Evolutionary conservation across 371 early-diverging fungal species (phyloP), one percentile per base, ranked within the genome.

Genomic region (Mucor lusitanicus): DNA sequence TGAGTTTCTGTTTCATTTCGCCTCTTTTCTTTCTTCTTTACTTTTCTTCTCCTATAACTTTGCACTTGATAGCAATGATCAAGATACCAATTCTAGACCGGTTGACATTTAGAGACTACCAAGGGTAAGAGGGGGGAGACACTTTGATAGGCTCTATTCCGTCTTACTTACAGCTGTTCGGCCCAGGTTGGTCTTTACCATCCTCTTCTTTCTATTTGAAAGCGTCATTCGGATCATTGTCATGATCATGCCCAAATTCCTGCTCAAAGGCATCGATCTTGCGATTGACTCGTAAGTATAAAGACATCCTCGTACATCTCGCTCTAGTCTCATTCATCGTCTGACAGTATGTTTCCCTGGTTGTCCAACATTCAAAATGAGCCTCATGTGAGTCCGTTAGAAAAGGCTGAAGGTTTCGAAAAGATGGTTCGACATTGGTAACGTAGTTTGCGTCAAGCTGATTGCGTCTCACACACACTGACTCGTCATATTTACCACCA

Each of bases 351-450:
- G 7, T 84, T 84, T 64, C 86, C 85, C 11, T 86, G 86, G 87
- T 61, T 85, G 40, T 74, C 79, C 7, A 82, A 82, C 28, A 66
- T 76, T 28, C 83, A 87, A 33, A 61, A 69, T 27, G 73, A 83
- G 19, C 82, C 86, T 7, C 87, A 81, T 48, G 88, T 86, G 32
- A 85, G 86, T 19, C 81, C 81, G n/a, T 75, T 89, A 9, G 88
- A 90, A 70, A 79, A 75, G 25, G 83, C 90, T 9, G 78, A 85
- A 69, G 82, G 80, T 8, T 86, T 89, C 39, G 90, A 90, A 61
- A 83, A 86, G 48, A 89, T 92, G 86, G 86, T 89, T 40, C 78
- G 82, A 17, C 76, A 86, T 63, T 91, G 92, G 92, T 88, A 76
- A 57, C 0, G 25, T 60, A 50, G 5, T 6, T 13, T 37, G 13